Base-by-base conservation (phyloP, 148 eudicot genomes). In the Cornus kousa region DNA sequence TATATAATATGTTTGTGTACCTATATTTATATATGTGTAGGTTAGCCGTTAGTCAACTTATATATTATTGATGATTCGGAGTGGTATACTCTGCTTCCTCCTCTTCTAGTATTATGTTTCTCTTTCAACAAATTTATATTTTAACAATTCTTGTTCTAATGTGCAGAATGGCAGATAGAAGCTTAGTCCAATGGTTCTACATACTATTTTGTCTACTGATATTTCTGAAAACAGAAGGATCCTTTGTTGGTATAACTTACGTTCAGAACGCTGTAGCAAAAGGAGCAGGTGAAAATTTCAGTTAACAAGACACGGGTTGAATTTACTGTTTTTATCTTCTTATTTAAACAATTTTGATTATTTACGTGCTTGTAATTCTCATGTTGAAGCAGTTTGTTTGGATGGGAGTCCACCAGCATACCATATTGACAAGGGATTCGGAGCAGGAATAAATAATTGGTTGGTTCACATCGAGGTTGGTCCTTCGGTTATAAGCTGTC, bases 381-480 rank as follows among this genome's bases (percentile, higher is more conserved):
- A 43, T 32, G 4, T 73, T 48, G 33, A 43, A 43, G 75, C 91
- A 95, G 98, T 95, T 40, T 95, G 98, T 80, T 84, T 95, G 88
- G 98, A 95, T 82, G 98, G 98, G 73, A 93, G 91, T 68, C 94
- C 98, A 37, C 94, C 98, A 57, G 98, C 97, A 14, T 95, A 95
- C 87, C 94, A 91, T 79, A 72, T 90, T 77, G 90, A 89, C 77
- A 84, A 83, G 78, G 98, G 98, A 37, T 93, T 64, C 76, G 98
- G 93, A 70, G 55, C 85, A 59, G 98, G 98, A 68, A 74, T 87
- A 48, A 84, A 95, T 78, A 93, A 89, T 68, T 95, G 98, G 98
- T 78, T 95, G 76, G 83, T 95, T 43, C 94, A 91, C 68, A 69
- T 93, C 48, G 95, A 88, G 95, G 97, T 93, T 75, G 5, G 82